Conservation (phyloP, 768 basidiomycete genomes). For the Xerocomus potaroensis region DNA sequence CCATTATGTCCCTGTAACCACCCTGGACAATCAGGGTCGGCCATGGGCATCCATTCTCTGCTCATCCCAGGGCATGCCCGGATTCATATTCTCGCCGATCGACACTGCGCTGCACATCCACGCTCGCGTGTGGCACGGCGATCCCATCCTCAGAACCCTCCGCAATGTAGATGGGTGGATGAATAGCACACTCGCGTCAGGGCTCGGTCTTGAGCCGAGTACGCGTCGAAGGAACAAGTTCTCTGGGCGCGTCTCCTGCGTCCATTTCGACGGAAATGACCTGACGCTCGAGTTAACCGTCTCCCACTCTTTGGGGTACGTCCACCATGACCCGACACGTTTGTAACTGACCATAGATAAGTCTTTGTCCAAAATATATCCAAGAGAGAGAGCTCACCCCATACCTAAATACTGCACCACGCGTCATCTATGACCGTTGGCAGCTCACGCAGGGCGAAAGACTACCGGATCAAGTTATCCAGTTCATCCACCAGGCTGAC, state of each 20-base stretch:
- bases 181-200: constrained; percentile 38
- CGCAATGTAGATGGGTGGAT: neutral
- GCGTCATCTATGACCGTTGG: neutral
- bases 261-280: constrained; percentile 26
- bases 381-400: neutral
- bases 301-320: constrained; percentile 62
- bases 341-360: neutral
- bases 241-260: constrained; percentile 41
- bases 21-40: constrained; percentile 27
- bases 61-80: constrained; percentile 21
- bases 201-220: constrained; percentile 55
- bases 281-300: constrained; percentile 41
- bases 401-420: neutral
- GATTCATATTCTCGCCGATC: constrained; percentile 27
- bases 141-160: constrained; percentile 45
- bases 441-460: neutral
- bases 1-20: constrained; percentile 30
- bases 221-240: constrained; percentile 62
- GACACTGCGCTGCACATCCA: constrained; percentile 19
- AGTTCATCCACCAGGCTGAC: neutral
- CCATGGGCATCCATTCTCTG: constrained; percentile 34
- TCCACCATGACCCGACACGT: neutral
- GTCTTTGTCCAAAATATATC: neutral
- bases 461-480: neutral
- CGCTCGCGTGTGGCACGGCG: constrained; percentile 39